Evolutionary conservation across 441 rosid species (phyloP), one percentile per base, ranked within the genome.

Genomic region (Jatropha podagrica): DNA sequence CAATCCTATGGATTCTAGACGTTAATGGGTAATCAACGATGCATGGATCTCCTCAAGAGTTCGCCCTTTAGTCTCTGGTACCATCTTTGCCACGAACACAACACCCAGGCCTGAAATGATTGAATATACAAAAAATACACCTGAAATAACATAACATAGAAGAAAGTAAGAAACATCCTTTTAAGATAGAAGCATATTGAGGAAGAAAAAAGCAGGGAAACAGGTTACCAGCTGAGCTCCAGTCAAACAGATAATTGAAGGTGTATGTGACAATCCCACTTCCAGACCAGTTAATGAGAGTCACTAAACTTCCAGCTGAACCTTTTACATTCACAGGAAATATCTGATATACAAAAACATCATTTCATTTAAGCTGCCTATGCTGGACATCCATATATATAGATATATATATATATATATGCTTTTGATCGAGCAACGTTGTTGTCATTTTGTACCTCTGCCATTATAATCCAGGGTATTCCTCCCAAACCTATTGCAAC

Each of bases 1-100:
- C 48, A 13, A 14, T 14, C 55, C 18, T 32, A 32, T 32, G 2
- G 32, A 32, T 32, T 32, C 32, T 32, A 32, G 32, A 32, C 32
- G 4, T 15, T 51, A 52, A 52, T 52, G 58, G 20, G 58, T 17
- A 52, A 32, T 52, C 58, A 52, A 52, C 7, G 58, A 76, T 51
- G 86, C 81, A 65, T 92, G 93, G 59, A 94, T 86, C 52, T 94
- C 94, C 80, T 92, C 94, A 1, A 92, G 81, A 20, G 97, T 75
- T 60, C 89, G 81, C 3, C 94, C 97, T 75, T 88, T 89, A 0
- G 92, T 92, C 78, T 89, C 96, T 0, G 91, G 96, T n/a, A 94
- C 91, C 77, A 87, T 37, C 72, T 81, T 84, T 38, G 77, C 84
- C 0, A 85, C 67, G 70, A 91, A 90, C 20, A 90, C 2, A 18